Conservation (phyloP, 176 grass and related monocot genomes). For the Olyra latifolia region DNA sequence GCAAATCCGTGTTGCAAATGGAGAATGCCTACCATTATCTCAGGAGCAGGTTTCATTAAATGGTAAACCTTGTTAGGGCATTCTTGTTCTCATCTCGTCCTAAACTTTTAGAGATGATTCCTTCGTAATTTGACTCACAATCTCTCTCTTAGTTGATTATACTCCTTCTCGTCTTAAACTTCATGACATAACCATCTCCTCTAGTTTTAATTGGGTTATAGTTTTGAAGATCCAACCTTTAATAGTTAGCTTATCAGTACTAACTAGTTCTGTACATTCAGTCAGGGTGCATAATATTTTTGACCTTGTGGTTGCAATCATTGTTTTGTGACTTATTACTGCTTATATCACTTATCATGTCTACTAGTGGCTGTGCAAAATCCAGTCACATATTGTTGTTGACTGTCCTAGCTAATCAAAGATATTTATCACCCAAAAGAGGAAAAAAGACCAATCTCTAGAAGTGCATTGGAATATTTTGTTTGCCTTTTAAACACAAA, state of each 20-base stretch:
- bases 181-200: neutral
- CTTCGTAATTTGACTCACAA: neutral
- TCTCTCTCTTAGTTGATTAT: neutral
- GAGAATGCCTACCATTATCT: slow-evolving; percentile 67
- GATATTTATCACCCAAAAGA: neutral
- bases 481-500: neutral
- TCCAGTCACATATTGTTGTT: slow-evolving; percentile 4
- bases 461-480: neutral
- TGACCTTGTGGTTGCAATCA: neutral
- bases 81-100: neutral
- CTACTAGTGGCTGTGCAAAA: neutral
- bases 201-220: neutral
- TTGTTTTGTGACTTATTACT: neutral
- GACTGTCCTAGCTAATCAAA: slow-evolving; percentile 5
- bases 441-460: neutral
- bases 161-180: neutral
- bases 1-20: slow-evolving; percentile 98
- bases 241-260: neutral
- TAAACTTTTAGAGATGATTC: neutral
- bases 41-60: slow-evolving; percentile 78
- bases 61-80: slow-evolving; percentile 50
- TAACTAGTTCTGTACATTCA: neutral
- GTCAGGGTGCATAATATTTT: neutral
- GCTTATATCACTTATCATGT: neutral
- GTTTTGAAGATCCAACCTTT: neutral